These are phyloP conservation scores for Adansonia rubrostipa DNA, from an alignment of 441 rosid genomes.

Conservation along the genomic window DNA sequence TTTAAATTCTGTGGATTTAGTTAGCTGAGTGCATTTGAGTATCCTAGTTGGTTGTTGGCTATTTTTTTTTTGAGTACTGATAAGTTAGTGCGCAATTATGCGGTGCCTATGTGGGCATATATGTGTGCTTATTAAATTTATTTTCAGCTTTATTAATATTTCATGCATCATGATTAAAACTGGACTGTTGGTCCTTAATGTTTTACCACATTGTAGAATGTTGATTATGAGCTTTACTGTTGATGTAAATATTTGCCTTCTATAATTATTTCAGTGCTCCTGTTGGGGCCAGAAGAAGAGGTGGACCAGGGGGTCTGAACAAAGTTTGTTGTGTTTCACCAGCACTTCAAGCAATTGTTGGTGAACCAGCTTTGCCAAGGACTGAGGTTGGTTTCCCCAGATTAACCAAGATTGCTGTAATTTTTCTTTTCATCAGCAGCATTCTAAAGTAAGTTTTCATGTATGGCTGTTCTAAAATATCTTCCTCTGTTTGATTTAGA, in stretches of 20 bases:
- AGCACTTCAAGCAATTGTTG: constrained; percentile 86
- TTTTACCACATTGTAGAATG: background rate
- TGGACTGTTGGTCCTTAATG: background rate
- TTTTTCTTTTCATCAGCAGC: background rate
- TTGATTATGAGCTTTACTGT: background rate
- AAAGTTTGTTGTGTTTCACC: constrained; percentile 92
- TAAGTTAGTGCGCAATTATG: background rate
- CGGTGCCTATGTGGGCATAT: background rate
- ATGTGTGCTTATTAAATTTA: too few relatives aligned
- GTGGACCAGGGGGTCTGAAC: constrained; percentile 90
- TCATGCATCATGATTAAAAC: background rate
- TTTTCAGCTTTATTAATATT: background rate
- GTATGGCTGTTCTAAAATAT: constrained; percentile 12
- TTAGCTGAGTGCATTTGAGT: background rate
- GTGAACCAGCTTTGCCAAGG: constrained; percentile 92
- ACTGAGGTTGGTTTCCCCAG: constrained; percentile 61
- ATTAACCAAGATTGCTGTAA: background rate
- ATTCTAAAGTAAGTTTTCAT: constrained; percentile 13
- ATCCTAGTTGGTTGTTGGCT: background rate
- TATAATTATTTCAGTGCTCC: constrained; percentile 56
- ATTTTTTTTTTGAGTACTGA: background rate
- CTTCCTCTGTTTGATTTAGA: constrained; percentile 49
- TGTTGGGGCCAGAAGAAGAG: constrained; percentile 76
- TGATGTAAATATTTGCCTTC: constrained; percentile 9
- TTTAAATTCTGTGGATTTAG: background rate